Percentiles rank a stretch among this genome's conserved stretches.
These are phyloP conservation scores for Syzygium aromaticum DNA, from an alignment of 345 rosid genomes.

Conservation along the genomic window DNA sequence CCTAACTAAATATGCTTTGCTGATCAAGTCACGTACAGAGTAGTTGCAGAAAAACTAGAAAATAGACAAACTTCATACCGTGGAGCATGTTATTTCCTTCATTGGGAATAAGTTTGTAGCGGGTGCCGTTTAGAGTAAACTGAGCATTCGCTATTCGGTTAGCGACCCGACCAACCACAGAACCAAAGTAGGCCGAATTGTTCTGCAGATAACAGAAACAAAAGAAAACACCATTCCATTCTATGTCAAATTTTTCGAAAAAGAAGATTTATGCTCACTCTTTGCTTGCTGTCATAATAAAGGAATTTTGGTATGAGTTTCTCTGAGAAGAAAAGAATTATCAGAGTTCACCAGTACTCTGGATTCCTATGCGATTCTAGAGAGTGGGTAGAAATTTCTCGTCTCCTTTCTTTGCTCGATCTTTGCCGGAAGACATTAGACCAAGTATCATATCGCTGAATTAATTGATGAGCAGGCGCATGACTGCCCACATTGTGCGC, in stretches of 20 bases:
- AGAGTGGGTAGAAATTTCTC: not conserved
- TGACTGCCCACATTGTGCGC: no score
- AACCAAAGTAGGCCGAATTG: conserved; percentile 51
- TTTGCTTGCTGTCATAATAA: not conserved
- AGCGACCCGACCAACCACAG: conserved; percentile 79
- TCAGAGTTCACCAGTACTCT: not conserved
- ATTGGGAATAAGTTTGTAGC: conserved; percentile 55
- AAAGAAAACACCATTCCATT: not conserved
- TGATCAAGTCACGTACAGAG: not conserved
- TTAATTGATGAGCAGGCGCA: not conserved
- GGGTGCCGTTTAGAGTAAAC: conserved; percentile 55
- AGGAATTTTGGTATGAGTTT: not conserved
- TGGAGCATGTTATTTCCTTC: conserved; percentile 83
- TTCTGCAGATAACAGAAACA: conserved; percentile 27
- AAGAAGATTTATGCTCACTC: not conserved
- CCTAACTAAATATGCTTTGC: not conserved
- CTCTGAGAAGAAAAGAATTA: not conserved
- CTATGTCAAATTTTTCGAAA: not conserved
- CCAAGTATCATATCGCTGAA: not conserved
- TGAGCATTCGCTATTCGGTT: conserved; percentile 69
- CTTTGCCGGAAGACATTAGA: not conserved
- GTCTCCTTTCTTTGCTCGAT: not conserved
- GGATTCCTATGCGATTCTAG: not conserved
- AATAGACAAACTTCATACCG: not conserved
- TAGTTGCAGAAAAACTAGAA: not conserved